These are phyloP conservation scores for Carex myosuroides DNA, from an alignment of 176 grass and related monocot genomes.

Conservation along the genomic window DNA sequence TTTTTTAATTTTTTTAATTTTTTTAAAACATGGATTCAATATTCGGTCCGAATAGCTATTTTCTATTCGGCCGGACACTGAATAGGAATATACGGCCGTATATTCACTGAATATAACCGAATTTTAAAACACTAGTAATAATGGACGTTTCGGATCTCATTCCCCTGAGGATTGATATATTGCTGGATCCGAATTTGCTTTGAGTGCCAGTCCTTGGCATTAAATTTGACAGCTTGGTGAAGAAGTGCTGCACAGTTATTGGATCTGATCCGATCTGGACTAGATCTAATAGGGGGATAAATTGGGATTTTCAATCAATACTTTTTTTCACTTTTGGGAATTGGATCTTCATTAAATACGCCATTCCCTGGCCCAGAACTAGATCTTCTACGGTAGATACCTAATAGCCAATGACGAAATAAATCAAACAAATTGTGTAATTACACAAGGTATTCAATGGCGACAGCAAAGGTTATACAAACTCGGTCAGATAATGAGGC, in stretches of 20 bases:
- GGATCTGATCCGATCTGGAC: not conserved
- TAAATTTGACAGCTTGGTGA: not conserved
- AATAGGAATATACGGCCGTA: no score
- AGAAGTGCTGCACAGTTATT: not conserved
- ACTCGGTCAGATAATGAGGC: not conserved
- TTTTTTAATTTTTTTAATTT: no score
- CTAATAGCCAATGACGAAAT: not conserved
- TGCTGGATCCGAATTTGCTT: no score
- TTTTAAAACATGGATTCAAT: no score
- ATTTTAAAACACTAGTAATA: no score
- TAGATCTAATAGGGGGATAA: not conserved
- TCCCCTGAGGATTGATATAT: no score
- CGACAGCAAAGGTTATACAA: not conserved
- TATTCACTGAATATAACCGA: no score
- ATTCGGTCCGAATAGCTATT: no score
- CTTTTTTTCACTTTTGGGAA: not conserved
- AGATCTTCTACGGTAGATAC: not conserved
- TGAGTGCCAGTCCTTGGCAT: not conserved
- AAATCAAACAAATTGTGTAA: not conserved
- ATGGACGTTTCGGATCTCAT: no score
- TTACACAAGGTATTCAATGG: not conserved
- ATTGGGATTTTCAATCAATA: not conserved
- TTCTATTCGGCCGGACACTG: no score
- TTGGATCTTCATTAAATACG: not conserved
- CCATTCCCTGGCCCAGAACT: not conserved